Evolutionary conservation across 2,329 filamentous ascomycete genomes (phyloP).

Genomic region (Apiospora aurea): DNA sequence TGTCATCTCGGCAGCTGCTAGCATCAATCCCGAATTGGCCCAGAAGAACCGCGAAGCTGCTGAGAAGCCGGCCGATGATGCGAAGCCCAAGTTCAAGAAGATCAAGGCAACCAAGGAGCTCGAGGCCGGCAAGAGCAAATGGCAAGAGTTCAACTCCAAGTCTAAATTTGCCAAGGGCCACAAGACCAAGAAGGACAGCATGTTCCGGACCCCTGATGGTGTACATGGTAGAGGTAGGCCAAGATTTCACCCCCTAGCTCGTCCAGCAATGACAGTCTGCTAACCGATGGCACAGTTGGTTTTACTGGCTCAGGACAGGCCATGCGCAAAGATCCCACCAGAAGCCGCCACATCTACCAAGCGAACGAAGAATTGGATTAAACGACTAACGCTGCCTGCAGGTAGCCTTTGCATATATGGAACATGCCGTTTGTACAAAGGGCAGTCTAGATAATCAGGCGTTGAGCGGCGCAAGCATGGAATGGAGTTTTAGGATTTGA

Average conservation of each 20-base stretch:
- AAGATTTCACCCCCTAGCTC: neutral
- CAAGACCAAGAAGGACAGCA: conserved; percentile 83
- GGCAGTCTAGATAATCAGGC: conserved; percentile 28
- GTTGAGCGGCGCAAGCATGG: conserved; percentile 30
- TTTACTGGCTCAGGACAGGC: conserved; percentile 94
- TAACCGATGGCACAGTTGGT: conserved; percentile 70
- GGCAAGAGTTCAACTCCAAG: conserved; percentile 91
- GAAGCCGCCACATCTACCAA: conserved; percentile 86
- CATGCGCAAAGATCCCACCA: conserved; percentile 90
- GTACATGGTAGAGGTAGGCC: conserved; percentile 81
- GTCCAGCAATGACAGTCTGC: conserved; percentile 28
- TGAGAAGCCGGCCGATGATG: conserved; percentile 71
- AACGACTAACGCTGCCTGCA: conserved; percentile 54
- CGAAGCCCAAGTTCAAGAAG: conserved; percentile 83
- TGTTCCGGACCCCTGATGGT: conserved; percentile 93
- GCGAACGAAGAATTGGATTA: conserved; percentile 76
- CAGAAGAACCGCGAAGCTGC: conserved; percentile 64
- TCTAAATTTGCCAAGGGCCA: conserved; percentile 69
- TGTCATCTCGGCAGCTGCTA: conserved; percentile 64
- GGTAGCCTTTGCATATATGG: conserved; percentile 28
- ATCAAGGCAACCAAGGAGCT: conserved; percentile 91
- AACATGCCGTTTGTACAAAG: conserved; percentile 27
- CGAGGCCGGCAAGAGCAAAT: conserved; percentile 89
- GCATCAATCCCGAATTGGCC: conserved; percentile 60
- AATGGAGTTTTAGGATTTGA: conserved; percentile 41